Base-by-base conservation (phyloP, 208 protist species). In the Wallacemonas sp. region DNA sequence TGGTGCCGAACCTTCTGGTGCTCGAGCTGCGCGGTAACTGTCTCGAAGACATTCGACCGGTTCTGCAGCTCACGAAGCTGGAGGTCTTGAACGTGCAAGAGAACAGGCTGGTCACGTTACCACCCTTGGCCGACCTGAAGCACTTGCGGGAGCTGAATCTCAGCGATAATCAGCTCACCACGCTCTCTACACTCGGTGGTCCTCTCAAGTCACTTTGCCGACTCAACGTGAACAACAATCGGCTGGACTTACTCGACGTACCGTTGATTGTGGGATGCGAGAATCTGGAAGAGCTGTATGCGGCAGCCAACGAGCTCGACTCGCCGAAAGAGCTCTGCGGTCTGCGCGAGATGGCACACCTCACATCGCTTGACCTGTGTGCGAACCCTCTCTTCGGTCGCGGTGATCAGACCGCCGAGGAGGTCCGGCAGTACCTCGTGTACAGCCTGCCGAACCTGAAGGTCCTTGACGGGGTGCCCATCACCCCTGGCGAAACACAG, bases 391-490 rank as follows among this genome's bases (percentile, higher is more conserved):
- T 77, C 46, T 70, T 21, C 19, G 32, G 48, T 10, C 17, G 41
- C 45, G 21, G 61, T 19, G 15, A 67, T 69, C 29, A 42, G 39
- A 10, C 45, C 63, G 17, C 6, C 3, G 12, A 67, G 12, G 81
- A 91, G 34, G 92, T 88, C 61, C 79, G 95, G 3, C 61, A 73
- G 30, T 98, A 93, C 75, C 36, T 91, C 60, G 72, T 98, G n/a
- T 97, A 93, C 71, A 82, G 93, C 58, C 80, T 98, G 24, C 84
- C 83, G 3, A 85, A 83, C 60, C 78, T 98, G 41, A 98, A 97
- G 79, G 91, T 97, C 60, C 73, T 97, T 3, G 83, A 95, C 76
- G 84, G 87, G 3, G 50, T 83, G 21, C 55, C 86, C 45, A 89
- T 97, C 38, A 69, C 78, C 0, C 70, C 72, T 1, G 44, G 50